Conservation (phyloP, 345 rosid genomes). For the Carallia pectinifolia region DNA sequence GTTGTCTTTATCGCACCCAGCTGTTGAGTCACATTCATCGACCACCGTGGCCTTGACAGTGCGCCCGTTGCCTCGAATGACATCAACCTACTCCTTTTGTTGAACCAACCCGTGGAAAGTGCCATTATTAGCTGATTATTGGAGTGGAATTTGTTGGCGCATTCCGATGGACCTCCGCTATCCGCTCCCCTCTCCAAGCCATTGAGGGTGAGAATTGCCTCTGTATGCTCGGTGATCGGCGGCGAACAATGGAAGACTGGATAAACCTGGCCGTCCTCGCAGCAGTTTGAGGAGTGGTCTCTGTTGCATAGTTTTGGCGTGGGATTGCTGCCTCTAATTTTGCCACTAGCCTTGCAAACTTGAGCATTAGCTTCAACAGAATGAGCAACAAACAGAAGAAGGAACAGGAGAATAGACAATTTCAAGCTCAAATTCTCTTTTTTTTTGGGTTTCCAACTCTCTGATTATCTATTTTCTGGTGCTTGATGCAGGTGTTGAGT, state of each 20-base stretch:
- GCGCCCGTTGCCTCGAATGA: constrained; percentile 26
- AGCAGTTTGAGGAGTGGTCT: constrained; percentile 30
- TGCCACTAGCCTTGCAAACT: constrained; percentile 30
- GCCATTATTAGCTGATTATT: constrained; percentile 24
- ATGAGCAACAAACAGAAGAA: background rate
- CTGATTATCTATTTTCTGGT: background rate
- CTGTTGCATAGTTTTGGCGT: constrained; percentile 35
- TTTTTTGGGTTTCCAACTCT: background rate
- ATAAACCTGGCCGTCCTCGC: constrained; percentile 28
- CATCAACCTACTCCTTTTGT: constrained; percentile 13
- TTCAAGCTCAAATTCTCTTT: background rate
- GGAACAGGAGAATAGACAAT: background rate
- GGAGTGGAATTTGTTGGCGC: constrained; percentile 18
- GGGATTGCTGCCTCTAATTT: constrained; percentile 26
- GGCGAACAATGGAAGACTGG: constrained; percentile 23
- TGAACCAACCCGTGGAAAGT: constrained; percentile 36
- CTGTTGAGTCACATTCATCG: constrained; percentile 34
- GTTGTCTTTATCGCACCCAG: constrained; percentile 27
- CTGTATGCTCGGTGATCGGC: constrained; percentile 10
- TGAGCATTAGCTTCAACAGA: constrained; percentile 8
- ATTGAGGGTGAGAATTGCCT: constrained; percentile 29
- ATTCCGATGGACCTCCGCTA: constrained; percentile 28
- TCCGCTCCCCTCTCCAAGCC: constrained; percentile 18
- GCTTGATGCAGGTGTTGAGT: background rate
- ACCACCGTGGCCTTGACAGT: constrained; percentile 31